These are phyloP conservation scores for Turritis glabra DNA, from an alignment of 345 rosid species.

Conservation along the genomic window DNA sequence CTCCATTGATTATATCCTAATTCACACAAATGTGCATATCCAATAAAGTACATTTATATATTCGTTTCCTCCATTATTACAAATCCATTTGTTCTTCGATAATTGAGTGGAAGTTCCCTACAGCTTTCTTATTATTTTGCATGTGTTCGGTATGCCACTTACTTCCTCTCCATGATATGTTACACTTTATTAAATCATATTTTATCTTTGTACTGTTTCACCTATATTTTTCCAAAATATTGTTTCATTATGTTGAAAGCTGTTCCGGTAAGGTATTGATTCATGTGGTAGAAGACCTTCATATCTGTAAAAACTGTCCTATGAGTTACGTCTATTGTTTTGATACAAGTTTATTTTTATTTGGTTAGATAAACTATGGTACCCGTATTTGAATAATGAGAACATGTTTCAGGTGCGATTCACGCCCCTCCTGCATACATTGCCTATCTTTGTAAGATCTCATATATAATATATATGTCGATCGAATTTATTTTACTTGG, in stretches of 20 bases:
- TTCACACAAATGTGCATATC: not conserved
- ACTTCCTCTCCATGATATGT: constrained; percentile 27
- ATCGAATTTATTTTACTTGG: not conserved
- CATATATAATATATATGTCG: too few species aligned
- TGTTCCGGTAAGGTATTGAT: not conserved
- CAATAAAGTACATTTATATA: constrained; percentile 2
- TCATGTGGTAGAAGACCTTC: not conserved
- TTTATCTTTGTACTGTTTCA: constrained; percentile 14
- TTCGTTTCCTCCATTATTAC: constrained; percentile 18
- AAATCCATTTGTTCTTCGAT: constrained; percentile 10
- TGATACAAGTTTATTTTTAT: not conserved
- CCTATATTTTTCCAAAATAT: not conserved
- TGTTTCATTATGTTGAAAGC: not conserved
- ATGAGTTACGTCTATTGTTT: not conserved
- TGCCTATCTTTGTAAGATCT: not conserved
- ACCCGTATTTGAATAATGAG: not conserved
- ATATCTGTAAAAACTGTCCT: not conserved
- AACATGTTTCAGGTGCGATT: not conserved
- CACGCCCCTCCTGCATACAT: not conserved
- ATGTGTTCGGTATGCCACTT: constrained; percentile 39
- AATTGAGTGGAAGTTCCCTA: constrained; percentile 2
- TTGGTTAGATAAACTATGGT: not conserved
- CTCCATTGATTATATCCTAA: not conserved
- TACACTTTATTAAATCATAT: constrained; percentile 17
- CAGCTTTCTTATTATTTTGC: constrained; percentile 25